These are phyloP conservation scores for Euphrasia confusa DNA, from an alignment of 257 asterid species.

Conservation along the genomic window DNA sequence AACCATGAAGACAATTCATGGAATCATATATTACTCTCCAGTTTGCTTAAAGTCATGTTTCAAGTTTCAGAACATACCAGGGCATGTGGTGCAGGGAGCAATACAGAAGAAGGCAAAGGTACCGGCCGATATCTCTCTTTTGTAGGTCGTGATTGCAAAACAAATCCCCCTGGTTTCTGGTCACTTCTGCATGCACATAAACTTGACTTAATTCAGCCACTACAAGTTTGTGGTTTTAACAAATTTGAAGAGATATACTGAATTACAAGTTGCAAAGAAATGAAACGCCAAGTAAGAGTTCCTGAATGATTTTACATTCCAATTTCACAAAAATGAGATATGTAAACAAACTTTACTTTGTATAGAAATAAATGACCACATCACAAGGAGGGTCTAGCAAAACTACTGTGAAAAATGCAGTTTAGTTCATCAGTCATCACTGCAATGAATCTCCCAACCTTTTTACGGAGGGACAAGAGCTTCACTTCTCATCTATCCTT, in stretches of 20 bases:
- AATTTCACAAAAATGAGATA: slow-evolving; percentile 12
- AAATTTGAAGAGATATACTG: slow-evolving; percentile 2
- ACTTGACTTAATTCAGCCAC: slow-evolving; percentile 23
- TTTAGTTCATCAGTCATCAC: not conserved
- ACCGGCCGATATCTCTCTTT: slow-evolving; percentile 93
- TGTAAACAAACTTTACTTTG: slow-evolving; percentile 23
- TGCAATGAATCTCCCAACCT: not conserved
- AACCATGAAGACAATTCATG: slow-evolving; percentile 3
- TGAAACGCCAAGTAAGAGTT: slow-evolving; percentile 6
- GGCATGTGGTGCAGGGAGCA: slow-evolving; percentile 96
- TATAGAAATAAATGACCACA: slow-evolving; percentile 1
- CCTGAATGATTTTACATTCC: slow-evolving; percentile 9
- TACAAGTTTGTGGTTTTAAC: slow-evolving; percentile 9
- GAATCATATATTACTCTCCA: not conserved
- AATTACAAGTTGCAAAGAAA: slow-evolving; percentile 17
- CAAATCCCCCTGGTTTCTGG: slow-evolving; percentile 48
- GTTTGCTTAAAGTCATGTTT: slow-evolving; percentile 1
- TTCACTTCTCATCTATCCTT: slow-evolving; percentile 2
- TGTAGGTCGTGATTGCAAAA: slow-evolving; percentile 40
- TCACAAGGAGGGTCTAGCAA: slow-evolving; percentile 7
- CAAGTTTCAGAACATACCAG: slow-evolving; percentile 50
- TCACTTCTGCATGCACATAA: slow-evolving; percentile 62
- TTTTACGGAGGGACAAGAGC: slow-evolving; percentile 5
- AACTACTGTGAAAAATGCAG: slow-evolving; percentile 1
- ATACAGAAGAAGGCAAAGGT: slow-evolving; percentile 86